Conservation (phyloP, 306 rosid genomes). For the Prunus padus region DNA sequence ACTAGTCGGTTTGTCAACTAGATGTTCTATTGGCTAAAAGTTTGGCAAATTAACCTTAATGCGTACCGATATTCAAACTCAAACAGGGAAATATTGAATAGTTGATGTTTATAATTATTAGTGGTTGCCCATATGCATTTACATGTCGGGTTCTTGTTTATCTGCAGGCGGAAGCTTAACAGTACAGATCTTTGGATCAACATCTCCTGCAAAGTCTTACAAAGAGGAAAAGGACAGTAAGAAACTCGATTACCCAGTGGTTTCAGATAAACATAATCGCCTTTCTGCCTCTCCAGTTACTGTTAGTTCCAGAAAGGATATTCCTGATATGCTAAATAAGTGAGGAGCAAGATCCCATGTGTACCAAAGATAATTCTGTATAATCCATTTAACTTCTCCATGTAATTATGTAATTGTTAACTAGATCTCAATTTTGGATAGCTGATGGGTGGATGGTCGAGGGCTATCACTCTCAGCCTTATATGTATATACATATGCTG, state of each 20-base stretch:
- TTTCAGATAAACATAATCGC: constrained; percentile 29
- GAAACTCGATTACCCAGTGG: constrained; percentile 26
- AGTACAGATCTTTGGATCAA: constrained; percentile 56
- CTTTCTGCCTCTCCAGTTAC: constrained; percentile 42
- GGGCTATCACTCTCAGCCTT: background rate
- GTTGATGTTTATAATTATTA: background rate
- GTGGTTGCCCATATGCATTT: background rate
- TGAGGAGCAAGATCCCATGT: constrained; percentile 11
- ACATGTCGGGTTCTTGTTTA: constrained; percentile 11
- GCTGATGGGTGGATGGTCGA: background rate
- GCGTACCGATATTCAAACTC: background rate
- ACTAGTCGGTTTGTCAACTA: background rate
- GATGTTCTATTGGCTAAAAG: background rate
- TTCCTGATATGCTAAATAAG: constrained; percentile 36
- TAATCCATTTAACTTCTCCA: too few species aligned
- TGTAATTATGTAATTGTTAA: constrained; percentile 6
- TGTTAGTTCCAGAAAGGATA: constrained; percentile 36
- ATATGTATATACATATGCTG: background rate
- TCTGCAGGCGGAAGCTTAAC: constrained; percentile 65
- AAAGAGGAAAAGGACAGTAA: constrained; percentile 27
- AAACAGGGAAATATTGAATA: background rate
- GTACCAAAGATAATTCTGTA: background rate
- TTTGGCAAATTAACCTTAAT: background rate
- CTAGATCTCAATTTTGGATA: background rate
- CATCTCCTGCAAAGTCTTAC: constrained; percentile 29